Evolutionary conservation across 169 alveolate genomes (phyloP).

Genomic region (Babesia ovata): DNA sequence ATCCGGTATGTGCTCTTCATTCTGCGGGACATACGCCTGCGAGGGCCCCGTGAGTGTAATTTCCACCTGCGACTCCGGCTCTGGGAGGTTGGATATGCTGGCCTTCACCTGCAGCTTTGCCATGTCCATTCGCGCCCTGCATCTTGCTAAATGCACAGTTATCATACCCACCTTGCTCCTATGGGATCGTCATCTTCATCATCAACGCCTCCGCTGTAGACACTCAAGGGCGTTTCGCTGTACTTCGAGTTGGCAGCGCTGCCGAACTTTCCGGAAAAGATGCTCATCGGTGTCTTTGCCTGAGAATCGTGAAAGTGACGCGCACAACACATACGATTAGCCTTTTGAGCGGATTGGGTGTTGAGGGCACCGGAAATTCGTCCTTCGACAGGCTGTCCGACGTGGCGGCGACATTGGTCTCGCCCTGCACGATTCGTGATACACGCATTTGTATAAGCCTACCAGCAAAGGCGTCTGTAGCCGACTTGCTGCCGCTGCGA

Average conservation of each 20-base stretch:
- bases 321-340: conserved; percentile 20
- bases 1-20: conserved; percentile 26
- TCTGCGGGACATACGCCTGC: conserved; percentile 6
- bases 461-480: conserved; percentile 70
- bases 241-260: conserved; percentile 34
- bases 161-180: conserved; percentile 40
- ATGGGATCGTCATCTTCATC: conserved; percentile 58
- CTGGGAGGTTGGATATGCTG: conserved; percentile 73
- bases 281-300: conserved; percentile 62
- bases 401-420: conserved; percentile 43
- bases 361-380: conserved; percentile 47
- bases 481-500: conserved; percentile 63
- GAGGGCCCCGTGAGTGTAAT: conserved; percentile 51
- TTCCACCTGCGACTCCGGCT: conserved; percentile 72
- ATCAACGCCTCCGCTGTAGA: not conserved
- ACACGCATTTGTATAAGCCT: not conserved
- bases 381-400: not conserved
- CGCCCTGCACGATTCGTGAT: conserved; percentile 26
- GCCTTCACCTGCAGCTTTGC: conserved; percentile 77
- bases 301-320: not conserved
- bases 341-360: conserved; percentile 60
- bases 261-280: conserved; percentile 45
- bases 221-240: conserved; percentile 47
- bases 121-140: conserved; percentile 76
- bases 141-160: not conserved